Conservation (phyloP, 2,329 filamentous ascomycete genomes). For the Alternaria ventricosa region DNA sequence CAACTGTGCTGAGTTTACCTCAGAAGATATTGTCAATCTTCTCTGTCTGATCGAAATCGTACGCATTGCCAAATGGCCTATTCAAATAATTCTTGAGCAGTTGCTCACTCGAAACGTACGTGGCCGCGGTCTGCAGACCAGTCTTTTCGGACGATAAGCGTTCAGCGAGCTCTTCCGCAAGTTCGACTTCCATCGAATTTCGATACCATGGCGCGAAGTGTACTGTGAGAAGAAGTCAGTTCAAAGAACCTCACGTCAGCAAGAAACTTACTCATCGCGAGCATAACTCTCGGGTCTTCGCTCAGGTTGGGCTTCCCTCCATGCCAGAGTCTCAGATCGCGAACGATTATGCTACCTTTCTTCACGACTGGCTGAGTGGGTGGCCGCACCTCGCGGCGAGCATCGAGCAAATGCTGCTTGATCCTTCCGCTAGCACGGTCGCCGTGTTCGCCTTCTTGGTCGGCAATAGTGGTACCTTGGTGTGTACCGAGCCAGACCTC, state of each 20-base stretch:
- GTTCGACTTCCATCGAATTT: conserved; percentile 64
- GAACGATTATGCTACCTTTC: conserved; percentile 55
- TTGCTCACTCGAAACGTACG: conserved; percentile 56
- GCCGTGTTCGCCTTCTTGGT: conserved; percentile 50
- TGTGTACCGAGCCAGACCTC: conserved; percentile 61
- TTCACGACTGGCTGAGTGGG: conserved; percentile 43
- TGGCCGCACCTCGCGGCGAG: conserved; percentile 17
- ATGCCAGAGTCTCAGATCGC: conserved; percentile 59
- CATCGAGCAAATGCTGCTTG: conserved; percentile 32
- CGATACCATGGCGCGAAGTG: conserved; percentile 64
- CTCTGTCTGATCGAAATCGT: conserved; percentile 63
- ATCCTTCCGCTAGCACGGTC: conserved; percentile 41
- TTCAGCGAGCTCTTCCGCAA: conserved; percentile 59
- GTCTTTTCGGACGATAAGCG: conserved; percentile 51
- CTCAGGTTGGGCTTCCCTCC: conserved; percentile 58
- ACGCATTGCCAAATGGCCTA: conserved; percentile 66
- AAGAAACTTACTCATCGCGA: conserved; percentile 42
- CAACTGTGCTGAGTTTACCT: neutral
- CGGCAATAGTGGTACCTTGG: conserved; percentile 41
- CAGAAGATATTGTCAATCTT: conserved; percentile 36
- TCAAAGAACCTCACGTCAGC: neutral
- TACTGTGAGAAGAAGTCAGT: conserved; percentile 34
- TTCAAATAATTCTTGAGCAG: conserved; percentile 59
- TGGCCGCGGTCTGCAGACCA: conserved; percentile 58
- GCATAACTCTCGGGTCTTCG: conserved; percentile 54